Evolutionary conservation across 805 yeast species (phyloP).

Genomic region (Tetrapisispora nanseiensis): DNA sequence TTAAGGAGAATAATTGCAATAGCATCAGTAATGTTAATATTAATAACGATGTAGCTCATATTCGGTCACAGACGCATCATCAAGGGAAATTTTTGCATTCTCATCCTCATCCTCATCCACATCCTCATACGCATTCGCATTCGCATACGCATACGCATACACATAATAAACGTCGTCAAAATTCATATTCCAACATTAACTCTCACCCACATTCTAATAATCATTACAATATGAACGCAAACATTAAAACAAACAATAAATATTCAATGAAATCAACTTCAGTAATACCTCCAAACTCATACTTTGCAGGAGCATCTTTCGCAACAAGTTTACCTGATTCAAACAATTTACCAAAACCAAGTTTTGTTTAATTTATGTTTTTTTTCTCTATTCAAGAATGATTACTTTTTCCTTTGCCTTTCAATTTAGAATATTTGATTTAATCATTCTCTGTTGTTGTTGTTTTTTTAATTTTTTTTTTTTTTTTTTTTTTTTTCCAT

Average conservation of each 20-base stretch:
- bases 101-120: not conserved
- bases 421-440: no score
- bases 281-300: not conserved
- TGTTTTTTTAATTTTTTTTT: not conserved
- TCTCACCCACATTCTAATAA: no score
- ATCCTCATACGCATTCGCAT: not conserved
- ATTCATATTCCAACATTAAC: not conserved
- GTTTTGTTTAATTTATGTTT: not conserved
- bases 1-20: not conserved
- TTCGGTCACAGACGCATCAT: not conserved
- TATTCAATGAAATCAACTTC: not conserved
- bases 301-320: constrained; percentile 30
- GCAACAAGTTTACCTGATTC: constrained; percentile 26
- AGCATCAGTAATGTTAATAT: not conserved
- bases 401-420: not conserved
- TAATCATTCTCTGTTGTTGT: not conserved
- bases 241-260: not conserved
- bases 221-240: not conserved
- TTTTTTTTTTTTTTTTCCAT: not conserved
- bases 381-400: not conserved
- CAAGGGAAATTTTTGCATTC: not conserved
- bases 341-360: constrained; percentile 27
- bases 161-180: not conserved
- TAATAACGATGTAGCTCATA: not conserved
- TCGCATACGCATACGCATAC: not conserved